phyloP scores from a whole-genome alignment of 495 filamentous ascomycete genomes.

The Neurospora discreta region DNA sequence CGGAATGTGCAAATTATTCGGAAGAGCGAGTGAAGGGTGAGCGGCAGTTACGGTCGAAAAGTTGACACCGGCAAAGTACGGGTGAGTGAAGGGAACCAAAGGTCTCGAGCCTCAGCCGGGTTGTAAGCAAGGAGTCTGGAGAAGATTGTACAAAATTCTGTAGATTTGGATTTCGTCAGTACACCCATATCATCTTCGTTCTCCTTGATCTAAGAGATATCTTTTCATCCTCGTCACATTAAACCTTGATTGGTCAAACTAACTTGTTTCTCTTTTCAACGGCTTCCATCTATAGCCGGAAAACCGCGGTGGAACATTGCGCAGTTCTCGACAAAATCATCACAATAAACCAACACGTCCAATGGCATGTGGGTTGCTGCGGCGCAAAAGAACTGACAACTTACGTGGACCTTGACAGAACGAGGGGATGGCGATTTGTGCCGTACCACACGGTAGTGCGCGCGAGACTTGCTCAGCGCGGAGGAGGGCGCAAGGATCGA shows the following conservation, averaged over 20 bases:
- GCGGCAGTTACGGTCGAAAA: not conserved
- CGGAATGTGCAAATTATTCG: not conserved
- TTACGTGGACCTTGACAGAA: not conserved
- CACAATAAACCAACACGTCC: not conserved
- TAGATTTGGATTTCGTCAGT: not conserved
- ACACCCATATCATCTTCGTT: not conserved
- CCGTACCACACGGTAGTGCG: slow-evolving; percentile 3
- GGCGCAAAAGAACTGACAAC: not conserved
- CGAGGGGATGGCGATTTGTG: not conserved
- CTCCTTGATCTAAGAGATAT: not conserved
- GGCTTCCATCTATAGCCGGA: not conserved
- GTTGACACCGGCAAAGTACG: not conserved
- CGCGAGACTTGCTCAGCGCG: slow-evolving; percentile 11
- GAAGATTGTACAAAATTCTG: not conserved
- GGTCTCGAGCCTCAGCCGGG: not conserved
- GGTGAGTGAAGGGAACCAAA: not conserved
- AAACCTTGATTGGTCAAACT: not conserved
- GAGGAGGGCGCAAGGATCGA: slow-evolving; percentile 5
- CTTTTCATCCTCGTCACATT: not conserved
- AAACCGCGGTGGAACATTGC: not conserved
- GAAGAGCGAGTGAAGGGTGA: not conserved
- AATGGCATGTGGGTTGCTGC: not conserved
- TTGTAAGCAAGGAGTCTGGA: not conserved
- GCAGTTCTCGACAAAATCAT: not conserved
- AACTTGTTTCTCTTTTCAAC: not conserved